phyloP scores from a whole-genome alignment of 768 basidiomycete genomes.

The Serendipita sp. region DNA sequence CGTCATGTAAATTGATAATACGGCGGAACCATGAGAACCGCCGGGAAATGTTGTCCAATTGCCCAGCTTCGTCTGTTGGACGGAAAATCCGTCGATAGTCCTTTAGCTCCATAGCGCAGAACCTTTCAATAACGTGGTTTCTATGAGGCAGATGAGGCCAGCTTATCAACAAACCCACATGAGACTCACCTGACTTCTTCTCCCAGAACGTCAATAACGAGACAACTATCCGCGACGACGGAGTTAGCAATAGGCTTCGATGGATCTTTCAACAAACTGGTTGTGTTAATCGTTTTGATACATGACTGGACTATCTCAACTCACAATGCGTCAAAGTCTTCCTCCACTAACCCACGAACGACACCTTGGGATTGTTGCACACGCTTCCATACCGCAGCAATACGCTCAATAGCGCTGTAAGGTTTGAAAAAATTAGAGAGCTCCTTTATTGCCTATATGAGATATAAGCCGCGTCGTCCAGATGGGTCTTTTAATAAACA shows the following conservation, averaged over 20 bases:
- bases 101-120: slow-evolving; percentile 76
- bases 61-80: slow-evolving; percentile 81
- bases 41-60: slow-evolving; percentile 84
- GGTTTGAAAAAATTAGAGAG: slow-evolving; percentile 67
- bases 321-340: slow-evolving; percentile 85
- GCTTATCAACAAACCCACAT: not conserved
- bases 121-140: slow-evolving; percentile 66
- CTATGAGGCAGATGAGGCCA: slow-evolving; percentile 14
- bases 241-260: slow-evolving; percentile 46
- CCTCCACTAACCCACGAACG: slow-evolving; percentile 63
- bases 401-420: slow-evolving; percentile 57
- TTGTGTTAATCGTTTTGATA: not conserved
- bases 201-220: slow-evolving; percentile 81
- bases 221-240: slow-evolving; percentile 65
- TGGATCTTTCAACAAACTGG: slow-evolving; percentile 66
- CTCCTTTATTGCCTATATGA: slow-evolving; percentile 65
- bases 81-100: slow-evolving; percentile 95
- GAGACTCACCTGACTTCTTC: slow-evolving; percentile 48
- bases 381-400: slow-evolving; percentile 61
- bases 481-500: slow-evolving; percentile 20
- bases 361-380: slow-evolving; percentile 73
- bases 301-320: slow-evolving; percentile 18
- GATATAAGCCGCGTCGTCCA: slow-evolving; percentile 4
- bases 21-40: slow-evolving; percentile 93
- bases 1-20: slow-evolving; percentile 67